These are phyloP conservation scores for Gymnopilus junonius DNA, from an alignment of 768 basidiomycete genomes.

Conservation along the genomic window DNA sequence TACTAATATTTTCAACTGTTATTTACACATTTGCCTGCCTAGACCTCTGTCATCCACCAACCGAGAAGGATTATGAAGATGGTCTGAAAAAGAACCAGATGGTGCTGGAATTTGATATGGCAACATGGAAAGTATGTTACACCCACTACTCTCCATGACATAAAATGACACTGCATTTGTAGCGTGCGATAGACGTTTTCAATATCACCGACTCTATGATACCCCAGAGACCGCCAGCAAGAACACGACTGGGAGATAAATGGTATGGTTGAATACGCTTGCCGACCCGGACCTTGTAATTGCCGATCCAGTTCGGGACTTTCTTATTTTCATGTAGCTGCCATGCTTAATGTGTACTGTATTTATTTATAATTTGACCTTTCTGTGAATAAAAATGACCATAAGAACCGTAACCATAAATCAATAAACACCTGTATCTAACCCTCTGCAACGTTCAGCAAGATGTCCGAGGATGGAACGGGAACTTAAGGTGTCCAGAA, in stretches of 20 bases:
- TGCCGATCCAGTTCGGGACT: not conserved
- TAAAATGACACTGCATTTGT: not conserved
- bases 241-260: conserved; percentile 60
- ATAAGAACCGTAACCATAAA: not conserved
- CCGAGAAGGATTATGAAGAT: conserved; percentile 61
- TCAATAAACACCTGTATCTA: not conserved
- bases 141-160: not conserved
- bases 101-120: conserved; percentile 91
- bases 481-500: conserved; percentile 58
- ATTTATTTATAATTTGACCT: conserved; percentile 2
- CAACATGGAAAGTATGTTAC: conserved; percentile 79
- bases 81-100: conserved; percentile 81
- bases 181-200: conserved; percentile 91
- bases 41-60: conserved; percentile 72
- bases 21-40: not conserved
- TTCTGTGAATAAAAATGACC: not conserved
- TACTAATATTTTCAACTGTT: not conserved
- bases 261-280: conserved; percentile 67
- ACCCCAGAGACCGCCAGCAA: conserved; percentile 69
- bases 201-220: conserved; percentile 77
- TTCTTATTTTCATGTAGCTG: not conserved
- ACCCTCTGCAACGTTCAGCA: conserved; percentile 41
- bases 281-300: not conserved
- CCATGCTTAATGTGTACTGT: not conserved
- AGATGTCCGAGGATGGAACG: conserved; percentile 61